These are phyloP conservation scores for Cyberlindnera xishuangbannaensis DNA, from an alignment of 805 yeast species.

Conservation along the genomic window DNA sequence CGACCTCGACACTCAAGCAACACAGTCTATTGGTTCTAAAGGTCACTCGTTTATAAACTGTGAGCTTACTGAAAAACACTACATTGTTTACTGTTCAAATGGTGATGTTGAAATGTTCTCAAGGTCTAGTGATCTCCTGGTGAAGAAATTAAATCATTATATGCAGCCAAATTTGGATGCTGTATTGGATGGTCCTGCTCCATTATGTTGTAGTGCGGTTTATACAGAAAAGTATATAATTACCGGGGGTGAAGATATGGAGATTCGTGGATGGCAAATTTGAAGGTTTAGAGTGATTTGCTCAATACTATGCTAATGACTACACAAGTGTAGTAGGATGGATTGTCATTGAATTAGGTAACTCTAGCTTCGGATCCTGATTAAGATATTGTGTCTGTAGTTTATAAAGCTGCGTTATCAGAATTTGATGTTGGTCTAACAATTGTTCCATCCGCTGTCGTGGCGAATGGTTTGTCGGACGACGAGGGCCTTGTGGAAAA, in stretches of 20 bases:
- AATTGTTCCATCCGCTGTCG: too few species aligned
- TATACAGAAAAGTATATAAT: slow-evolving; percentile 9
- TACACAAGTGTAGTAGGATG: too few species aligned
- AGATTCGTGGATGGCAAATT: slow-evolving; percentile 8
- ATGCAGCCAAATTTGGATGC: not conserved
- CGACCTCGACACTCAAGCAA: not conserved
- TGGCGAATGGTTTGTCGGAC: too few species aligned
- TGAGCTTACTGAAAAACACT: not conserved
- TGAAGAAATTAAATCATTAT: slow-evolving; percentile 6
- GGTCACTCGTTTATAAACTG: too few species aligned
- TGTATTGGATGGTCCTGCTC: not conserved
- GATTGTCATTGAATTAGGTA: too few species aligned
- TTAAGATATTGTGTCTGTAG: too few species aligned
- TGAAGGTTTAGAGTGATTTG: too few species aligned
- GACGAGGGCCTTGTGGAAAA: too few species aligned
- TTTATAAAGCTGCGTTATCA: too few species aligned
- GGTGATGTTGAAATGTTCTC: slow-evolving; percentile 7
- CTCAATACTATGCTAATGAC: too few species aligned
- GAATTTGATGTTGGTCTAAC: too few species aligned
- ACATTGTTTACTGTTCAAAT: slow-evolving; percentile 3
- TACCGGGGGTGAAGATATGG: slow-evolving; percentile 13
- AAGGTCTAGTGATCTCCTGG: not conserved
- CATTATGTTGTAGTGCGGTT: not conserved
- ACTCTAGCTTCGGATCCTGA: too few species aligned
- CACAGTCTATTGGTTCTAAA: not conserved